These are phyloP conservation scores for Limonium bicolor DNA, from an alignment of 148 eudicot species.

Conservation along the genomic window DNA sequence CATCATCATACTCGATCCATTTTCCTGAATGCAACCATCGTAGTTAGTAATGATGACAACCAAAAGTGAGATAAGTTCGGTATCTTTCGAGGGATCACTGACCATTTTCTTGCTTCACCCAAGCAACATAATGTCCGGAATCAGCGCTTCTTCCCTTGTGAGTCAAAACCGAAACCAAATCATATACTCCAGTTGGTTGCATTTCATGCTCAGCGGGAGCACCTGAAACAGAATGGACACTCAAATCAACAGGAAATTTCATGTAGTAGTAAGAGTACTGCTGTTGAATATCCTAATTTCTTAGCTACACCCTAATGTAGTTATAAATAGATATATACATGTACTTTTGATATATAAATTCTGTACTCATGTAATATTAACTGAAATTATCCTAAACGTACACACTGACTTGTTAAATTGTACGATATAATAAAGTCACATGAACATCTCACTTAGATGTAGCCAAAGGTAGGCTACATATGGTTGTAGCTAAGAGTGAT, in stretches of 20 bases:
- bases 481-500: no score
- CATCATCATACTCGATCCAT: constrained; percentile 83
- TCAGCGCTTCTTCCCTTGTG: constrained; percentile 98
- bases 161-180: constrained; percentile 73
- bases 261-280: neutral
- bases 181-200: constrained; percentile 67
- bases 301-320: no score
- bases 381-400: no score
- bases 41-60: neutral
- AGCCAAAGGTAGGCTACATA: no score
- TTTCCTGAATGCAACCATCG: constrained; percentile 33
- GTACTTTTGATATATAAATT: no score
- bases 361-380: no score
- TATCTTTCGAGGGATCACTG: constrained; percentile 4
- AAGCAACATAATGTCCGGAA: constrained; percentile 95
- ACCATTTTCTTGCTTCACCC: constrained; percentile 98
- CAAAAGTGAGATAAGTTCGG: neutral
- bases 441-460: no score
- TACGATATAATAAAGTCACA: no score
- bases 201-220: constrained; percentile 26
- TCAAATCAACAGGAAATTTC: constrained; percentile 1
- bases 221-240: constrained; percentile 17
- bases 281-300: no score
- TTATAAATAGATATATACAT: no score
- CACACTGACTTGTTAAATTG: no score